These are phyloP conservation scores for Apophysomyces ossiformis DNA, from an alignment of 371 early-diverging fungal genomes.

Conservation along the genomic window DNA sequence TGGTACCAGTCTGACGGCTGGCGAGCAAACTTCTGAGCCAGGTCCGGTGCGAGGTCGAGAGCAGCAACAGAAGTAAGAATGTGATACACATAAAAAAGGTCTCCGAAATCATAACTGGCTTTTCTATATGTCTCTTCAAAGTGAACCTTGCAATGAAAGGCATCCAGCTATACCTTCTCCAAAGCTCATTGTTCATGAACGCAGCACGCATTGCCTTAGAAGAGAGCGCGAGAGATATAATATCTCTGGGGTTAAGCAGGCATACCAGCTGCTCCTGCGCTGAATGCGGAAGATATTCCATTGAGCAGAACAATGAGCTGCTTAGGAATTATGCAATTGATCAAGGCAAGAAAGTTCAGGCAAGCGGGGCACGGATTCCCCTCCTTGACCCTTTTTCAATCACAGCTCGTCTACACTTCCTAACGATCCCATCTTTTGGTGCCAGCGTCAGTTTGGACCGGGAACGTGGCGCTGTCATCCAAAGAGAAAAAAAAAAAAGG, in stretches of 20 bases:
- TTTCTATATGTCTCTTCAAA: slow-evolving; percentile 31
- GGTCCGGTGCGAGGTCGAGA: slow-evolving; percentile 35
- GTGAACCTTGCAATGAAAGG: not conserved
- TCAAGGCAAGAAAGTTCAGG: no score
- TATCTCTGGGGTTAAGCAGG: slow-evolving; percentile 36
- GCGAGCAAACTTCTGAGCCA: slow-evolving; percentile 33
- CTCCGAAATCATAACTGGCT: slow-evolving; percentile 54
- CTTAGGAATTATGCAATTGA: no score
- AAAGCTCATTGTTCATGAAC: slow-evolving; percentile 25
- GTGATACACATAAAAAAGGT: slow-evolving; percentile 51
- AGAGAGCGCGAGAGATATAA: slow-evolving; percentile 22
- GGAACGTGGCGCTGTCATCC: no score
- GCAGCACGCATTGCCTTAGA: slow-evolving; percentile 31
- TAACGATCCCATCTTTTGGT: no score
- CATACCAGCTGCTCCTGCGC: slow-evolving; percentile 29
- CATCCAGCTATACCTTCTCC: slow-evolving; percentile 23
- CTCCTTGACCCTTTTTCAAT: no score
- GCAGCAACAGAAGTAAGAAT: slow-evolving; percentile 49
- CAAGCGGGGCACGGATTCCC: no score
- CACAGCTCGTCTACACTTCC: no score
- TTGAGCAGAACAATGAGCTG: slow-evolving; percentile 24
- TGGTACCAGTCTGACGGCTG: slow-evolving; percentile 50
- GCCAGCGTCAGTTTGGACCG: no score
- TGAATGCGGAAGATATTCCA: slow-evolving; percentile 30
- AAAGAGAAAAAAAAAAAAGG: no score